These are phyloP conservation scores for Lentinula sp. DNA, from an alignment of 768 basidiomycete species.

Conservation along the genomic window DNA sequence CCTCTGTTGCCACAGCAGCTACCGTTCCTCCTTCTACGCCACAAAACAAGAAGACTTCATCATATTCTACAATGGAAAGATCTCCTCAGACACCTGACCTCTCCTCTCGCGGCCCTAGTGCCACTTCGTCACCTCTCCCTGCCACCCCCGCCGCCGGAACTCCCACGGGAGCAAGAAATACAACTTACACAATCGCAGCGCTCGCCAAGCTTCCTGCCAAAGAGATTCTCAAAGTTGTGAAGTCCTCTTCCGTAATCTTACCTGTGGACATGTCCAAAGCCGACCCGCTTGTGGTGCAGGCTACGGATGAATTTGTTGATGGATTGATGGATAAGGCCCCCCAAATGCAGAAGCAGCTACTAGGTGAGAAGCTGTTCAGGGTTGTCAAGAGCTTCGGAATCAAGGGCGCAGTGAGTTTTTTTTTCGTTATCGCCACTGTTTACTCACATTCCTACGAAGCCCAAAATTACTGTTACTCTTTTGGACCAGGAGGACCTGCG, in stretches of 20 bases:
- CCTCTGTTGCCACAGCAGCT: slow-evolving; percentile 18
- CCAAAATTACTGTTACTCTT: slow-evolving; percentile 79
- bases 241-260: slow-evolving; percentile 33
- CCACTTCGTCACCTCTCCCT: slow-evolving; percentile 65
- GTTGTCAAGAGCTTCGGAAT: slow-evolving; percentile 76
- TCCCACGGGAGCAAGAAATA: slow-evolving; percentile 53
- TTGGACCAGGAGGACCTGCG: slow-evolving; percentile 84
- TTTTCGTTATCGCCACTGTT: not conserved
- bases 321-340: slow-evolving; percentile 47
- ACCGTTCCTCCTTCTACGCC: slow-evolving; percentile 49
- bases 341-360: slow-evolving; percentile 66
- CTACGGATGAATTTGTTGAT: slow-evolving; percentile 72
- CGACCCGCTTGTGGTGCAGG: slow-evolving; percentile 61
- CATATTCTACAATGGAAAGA: slow-evolving; percentile 17
- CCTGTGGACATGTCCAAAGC: slow-evolving; percentile 62
- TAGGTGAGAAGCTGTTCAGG: slow-evolving; percentile 74
- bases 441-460: slow-evolving; percentile 30
- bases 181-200: slow-evolving; percentile 58
- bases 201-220: slow-evolving; percentile 70
- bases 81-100: slow-evolving; percentile 75
- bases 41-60: slow-evolving; percentile 46
- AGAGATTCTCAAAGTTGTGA: slow-evolving; percentile 68
- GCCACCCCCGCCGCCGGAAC: slow-evolving; percentile 54
- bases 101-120: slow-evolving; percentile 69
- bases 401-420: slow-evolving; percentile 61